Conservation (phyloP, 768 basidiomycete genomes). For the Chalciporus piperatus region DNA sequence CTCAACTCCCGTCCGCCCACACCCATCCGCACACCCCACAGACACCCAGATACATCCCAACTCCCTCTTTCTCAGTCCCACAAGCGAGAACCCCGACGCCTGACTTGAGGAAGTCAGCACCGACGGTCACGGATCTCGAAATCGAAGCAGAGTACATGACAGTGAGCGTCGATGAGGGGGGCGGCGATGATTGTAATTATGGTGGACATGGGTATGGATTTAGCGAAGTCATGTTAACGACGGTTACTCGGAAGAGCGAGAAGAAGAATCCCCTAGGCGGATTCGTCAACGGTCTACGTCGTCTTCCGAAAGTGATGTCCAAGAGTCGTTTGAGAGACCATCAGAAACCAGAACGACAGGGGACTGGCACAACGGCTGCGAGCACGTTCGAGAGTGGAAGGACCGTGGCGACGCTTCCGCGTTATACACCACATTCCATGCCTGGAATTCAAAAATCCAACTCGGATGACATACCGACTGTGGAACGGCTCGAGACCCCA, state of each 20-base stretch:
- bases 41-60: constrained; percentile 21
- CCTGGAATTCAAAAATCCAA: constrained; percentile 20
- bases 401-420: constrained; percentile 7
- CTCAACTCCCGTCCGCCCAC: constrained; percentile 26
- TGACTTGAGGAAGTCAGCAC: constrained; percentile 25
- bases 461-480: constrained; percentile 29
- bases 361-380: neutral
- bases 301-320: constrained; percentile 34
- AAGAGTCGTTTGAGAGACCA: constrained; percentile 27
- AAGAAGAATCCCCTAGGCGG: constrained; percentile 32
- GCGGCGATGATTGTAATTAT: constrained; percentile 21
- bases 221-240: constrained; percentile 19
- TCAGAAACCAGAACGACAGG: constrained; percentile 23
- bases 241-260: constrained; percentile 26
- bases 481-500: constrained; percentile 27
- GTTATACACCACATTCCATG: constrained; percentile 17
- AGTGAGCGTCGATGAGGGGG: constrained; percentile 25
- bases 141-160: constrained; percentile 35
- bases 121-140: constrained; percentile 32
- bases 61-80: constrained; percentile 14
- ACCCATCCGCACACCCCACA: constrained; percentile 29
- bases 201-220: constrained; percentile 22
- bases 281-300: constrained; percentile 29
- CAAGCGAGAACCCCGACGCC: constrained; percentile 28
- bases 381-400: constrained; percentile 14